Base-by-base conservation (phyloP, 257 asterid species). In the Solanum paucissectum region DNA sequence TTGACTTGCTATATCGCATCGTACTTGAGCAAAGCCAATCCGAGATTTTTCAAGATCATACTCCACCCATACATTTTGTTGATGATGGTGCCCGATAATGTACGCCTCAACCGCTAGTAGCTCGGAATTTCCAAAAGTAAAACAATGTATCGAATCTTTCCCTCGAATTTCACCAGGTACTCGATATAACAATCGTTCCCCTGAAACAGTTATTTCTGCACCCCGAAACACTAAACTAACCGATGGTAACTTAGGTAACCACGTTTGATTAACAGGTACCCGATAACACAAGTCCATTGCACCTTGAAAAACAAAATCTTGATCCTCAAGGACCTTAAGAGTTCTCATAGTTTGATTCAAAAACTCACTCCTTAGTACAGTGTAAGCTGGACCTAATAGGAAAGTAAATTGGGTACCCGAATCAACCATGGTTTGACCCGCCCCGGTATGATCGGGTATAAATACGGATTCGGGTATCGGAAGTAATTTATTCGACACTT, bases 391-490 rank as follows among this genome's bases (percentile, higher is more conserved):
- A 2, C 97, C 98, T n/a, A 96, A 94, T 1, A 96, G 96, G 93
- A 95, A 97, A 4, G 98, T 97, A 86, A 95, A 97, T 20, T 97
- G 99, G 77, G 99, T 97, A 25, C 99, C 99, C 32, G 98, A 97
- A 86, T 97, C 99, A 7, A 95, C 98, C 98, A 97, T 95, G 86
- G 98, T 95, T 58, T 97, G 99, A 79, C 99, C 99, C 90, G 99
- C 98, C 21, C 99, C 98, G 11, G 98, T 95, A 33, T 95, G 98
- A 52, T 97, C 98, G 73, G 99, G 99, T 89, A 87, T 94, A 88
- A 93, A 93, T 36, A 94, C 84, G 84, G 98, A 94, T 14, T 93
- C 92, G 8, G 99, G 96, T 29, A 97, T 32, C 0, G 90, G 94
- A 2, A 97, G 89, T 6, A 90, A 36, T 8, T 91, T 94, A 13